phyloP scores from a whole-genome alignment of 179 eudicot genomes.

The Vitellaria paradoxa region DNA sequence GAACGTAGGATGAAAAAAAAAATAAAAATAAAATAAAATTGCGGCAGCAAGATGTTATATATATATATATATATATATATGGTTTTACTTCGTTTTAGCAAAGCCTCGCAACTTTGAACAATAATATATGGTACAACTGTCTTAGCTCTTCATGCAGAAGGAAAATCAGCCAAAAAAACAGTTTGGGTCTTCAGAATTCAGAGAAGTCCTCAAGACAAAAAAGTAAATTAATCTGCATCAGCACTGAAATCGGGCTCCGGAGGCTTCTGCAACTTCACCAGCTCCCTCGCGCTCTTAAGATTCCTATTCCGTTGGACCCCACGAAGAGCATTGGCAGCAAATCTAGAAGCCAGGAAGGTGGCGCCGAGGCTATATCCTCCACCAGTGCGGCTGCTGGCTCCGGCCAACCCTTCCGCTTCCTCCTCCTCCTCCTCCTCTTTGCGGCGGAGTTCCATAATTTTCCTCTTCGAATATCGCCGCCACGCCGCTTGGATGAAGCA shows the following conservation, averaged over 20 bases:
- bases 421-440: slow-evolving; percentile 85
- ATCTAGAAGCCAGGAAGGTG: slow-evolving; percentile 73
- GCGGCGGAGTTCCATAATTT: slow-evolving; percentile 52
- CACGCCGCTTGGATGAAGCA: slow-evolving; percentile 94
- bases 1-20: too few species aligned
- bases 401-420: slow-evolving; percentile 48
- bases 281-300: slow-evolving; percentile 52
- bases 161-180: slow-evolving; percentile 9
- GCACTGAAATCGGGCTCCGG: slow-evolving; percentile 95
- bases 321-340: slow-evolving; percentile 88
- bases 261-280: slow-evolving; percentile 88
- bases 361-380: slow-evolving; percentile 71
- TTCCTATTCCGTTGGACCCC: slow-evolving; percentile 77
- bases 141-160: slow-evolving; percentile 2
- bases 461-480: slow-evolving; percentile 80
- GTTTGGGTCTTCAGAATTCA: neutral
- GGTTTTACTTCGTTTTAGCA: slow-evolving; percentile 2
- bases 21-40: too few species aligned
- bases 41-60: too few species aligned
- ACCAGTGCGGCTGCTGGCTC: slow-evolving; percentile 22
- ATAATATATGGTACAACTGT: slow-evolving; percentile 3
- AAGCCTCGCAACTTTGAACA: neutral
- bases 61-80: neutral
- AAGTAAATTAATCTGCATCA: slow-evolving; percentile 52
- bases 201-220: neutral